These are phyloP conservation scores for Claviceps spartinae DNA, from an alignment of 2,329 filamentous ascomycete species.

Conservation along the genomic window DNA sequence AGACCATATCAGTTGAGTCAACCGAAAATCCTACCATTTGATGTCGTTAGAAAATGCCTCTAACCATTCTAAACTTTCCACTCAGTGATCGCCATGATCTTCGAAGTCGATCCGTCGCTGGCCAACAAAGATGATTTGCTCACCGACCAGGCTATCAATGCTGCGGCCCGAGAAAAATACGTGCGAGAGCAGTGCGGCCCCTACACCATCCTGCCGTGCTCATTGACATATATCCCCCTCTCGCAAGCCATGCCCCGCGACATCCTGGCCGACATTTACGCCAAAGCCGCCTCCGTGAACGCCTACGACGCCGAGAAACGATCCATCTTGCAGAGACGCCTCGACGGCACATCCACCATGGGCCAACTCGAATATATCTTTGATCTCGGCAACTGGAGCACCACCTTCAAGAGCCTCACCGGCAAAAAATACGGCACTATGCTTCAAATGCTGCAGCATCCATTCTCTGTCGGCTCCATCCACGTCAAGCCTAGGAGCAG, in stretches of 20 bases:
- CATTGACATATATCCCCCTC: slow-evolving; percentile 29
- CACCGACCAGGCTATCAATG: slow-evolving; percentile 13
- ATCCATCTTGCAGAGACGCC: slow-evolving; percentile 18
- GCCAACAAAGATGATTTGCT: slow-evolving; percentile 27
- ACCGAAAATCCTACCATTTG: background rate
- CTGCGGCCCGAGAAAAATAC: slow-evolving; percentile 22
- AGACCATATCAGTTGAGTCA: slow-evolving; percentile 24
- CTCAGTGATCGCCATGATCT: slow-evolving; percentile 26
- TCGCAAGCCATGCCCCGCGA: slow-evolving; percentile 18
- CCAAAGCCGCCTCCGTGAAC: slow-evolving; percentile 11
- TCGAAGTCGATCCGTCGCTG: slow-evolving; percentile 29
- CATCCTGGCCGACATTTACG: slow-evolving; percentile 10
- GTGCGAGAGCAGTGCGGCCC: slow-evolving; percentile 18
- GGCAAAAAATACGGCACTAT: slow-evolving; percentile 34
- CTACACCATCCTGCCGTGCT: slow-evolving; percentile 25
- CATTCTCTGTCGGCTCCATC: slow-evolving; percentile 33
- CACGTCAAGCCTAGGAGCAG: slow-evolving; percentile 23
- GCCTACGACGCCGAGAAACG: slow-evolving; percentile 13
- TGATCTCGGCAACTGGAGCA: slow-evolving; percentile 33
- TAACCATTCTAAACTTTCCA: background rate
- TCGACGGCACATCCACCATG: slow-evolving; percentile 17
- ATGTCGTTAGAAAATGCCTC: too few species aligned
- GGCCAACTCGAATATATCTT: slow-evolving; percentile 38
- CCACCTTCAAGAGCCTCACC: slow-evolving; percentile 18
- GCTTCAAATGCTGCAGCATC: slow-evolving; percentile 37